Evolutionary conservation across 768 basidiomycete genomes (phyloP).

Genomic region (Termitomyces sp.): DNA sequence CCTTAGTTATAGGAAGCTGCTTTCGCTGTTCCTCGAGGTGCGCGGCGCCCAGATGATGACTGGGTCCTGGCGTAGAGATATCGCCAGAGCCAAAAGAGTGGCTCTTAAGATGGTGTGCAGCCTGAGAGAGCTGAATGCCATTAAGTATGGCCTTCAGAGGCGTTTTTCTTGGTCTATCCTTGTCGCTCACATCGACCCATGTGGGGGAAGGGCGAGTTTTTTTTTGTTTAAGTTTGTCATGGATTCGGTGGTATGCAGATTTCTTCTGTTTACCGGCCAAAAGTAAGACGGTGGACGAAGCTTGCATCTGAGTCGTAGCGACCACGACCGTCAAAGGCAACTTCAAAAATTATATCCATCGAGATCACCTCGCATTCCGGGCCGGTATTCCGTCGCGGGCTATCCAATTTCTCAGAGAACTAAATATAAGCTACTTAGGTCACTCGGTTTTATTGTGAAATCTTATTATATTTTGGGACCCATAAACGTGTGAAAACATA

Average conservation of each 20-base stretch:
- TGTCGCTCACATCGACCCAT: conserved; percentile 36
- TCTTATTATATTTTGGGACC: not conserved
- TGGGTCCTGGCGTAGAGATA: conserved; percentile 16
- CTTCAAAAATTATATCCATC: conserved; percentile 1
- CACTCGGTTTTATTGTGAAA: not conserved
- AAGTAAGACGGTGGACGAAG: conserved; percentile 7
- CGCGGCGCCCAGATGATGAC: conserved; percentile 17
- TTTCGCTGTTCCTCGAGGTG: conserved; percentile 59
- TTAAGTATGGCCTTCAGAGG: conserved; percentile 24
- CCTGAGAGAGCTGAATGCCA: conserved; percentile 15
- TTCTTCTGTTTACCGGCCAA: conserved; percentile 7
- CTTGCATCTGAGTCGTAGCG: not conserved
- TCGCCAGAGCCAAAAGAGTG: conserved; percentile 8
- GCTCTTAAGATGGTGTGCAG: conserved; percentile 19
- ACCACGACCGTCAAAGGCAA: not conserved
- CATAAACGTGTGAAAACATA: not conserved
- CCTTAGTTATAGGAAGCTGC: conserved; percentile 75
- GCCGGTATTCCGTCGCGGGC: not conserved
- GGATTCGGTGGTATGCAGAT: not conserved
- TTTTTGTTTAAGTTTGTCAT: not conserved
- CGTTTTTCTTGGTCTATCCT: conserved; percentile 22
- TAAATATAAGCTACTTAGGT: not conserved
- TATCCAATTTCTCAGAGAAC: no score
- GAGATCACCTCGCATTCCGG: not conserved
- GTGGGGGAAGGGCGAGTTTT: conserved; percentile 19